Base-by-base conservation (phyloP, 2,329 filamentous ascomycete species). In the Alternaria arbusti region DNA sequence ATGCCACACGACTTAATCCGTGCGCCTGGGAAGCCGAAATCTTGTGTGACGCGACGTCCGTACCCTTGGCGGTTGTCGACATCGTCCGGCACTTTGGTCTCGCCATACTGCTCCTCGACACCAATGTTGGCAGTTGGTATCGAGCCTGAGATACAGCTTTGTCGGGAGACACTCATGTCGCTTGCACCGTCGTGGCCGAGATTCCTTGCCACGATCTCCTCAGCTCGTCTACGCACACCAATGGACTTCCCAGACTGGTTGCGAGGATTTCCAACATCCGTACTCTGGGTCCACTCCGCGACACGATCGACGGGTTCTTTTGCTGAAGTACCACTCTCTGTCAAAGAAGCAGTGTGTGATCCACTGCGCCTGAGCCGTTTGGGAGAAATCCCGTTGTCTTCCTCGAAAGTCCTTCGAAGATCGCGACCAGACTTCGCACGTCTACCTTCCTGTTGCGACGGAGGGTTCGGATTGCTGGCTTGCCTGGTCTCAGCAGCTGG, bases 1-100 rank as follows among this genome's bases (percentile, higher is more conserved):
- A 69, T 65, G 32, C 63, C 43, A 36, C 58, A 46, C 36, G 67
- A 65, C 36, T 72, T 77, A 56, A 76, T 73, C 20, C 68, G 69
- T 55, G 76, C 76, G 44, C 76, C 74, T 32, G 74, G 76, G 47
- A 70, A 79, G 23, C 76, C 74, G 52, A 79, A 79, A 49, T 79
- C 75, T 46, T 71, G 65, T 8, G 74, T 77, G 23, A 68, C 68
- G 30, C 76, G 75, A 46, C 74, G 74, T 15, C 76, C 75, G 20
- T 75, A 79, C n/a, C 65, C 71, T 43, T 64, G 64, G 43, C 75
- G 72, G 64, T 63, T 70, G 46, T 78, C 76, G 20, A 77, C 57
- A 60, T 76, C 62, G 30, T 72, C 56, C 5, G 73, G 75, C 11
- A 75, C 69, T 36, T 66, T 64, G 13, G 69, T 56, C 4, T 61